These are phyloP conservation scores for Ilex asprella DNA, from an alignment of 257 asterid species.

Conservation along the genomic window DNA sequence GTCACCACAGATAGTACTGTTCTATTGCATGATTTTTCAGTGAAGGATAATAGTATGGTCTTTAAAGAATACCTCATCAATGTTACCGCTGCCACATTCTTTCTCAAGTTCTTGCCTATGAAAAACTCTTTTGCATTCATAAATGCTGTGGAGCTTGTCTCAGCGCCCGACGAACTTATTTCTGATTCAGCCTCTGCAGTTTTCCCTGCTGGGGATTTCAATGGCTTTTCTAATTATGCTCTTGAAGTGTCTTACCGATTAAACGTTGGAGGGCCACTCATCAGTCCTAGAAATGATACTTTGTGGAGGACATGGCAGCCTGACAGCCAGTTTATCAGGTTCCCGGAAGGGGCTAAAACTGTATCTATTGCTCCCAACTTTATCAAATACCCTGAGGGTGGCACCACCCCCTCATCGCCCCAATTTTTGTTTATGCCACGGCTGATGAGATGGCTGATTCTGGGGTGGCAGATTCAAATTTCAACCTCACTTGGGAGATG, in stretches of 20 bases:
- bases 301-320: slow-evolving; percentile 66
- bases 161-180: slow-evolving; percentile 66
- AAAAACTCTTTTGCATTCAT: slow-evolving; percentile 61
- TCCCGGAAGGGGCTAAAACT: slow-evolving; percentile 49
- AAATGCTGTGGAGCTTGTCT: slow-evolving; percentile 81
- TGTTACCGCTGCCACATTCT: slow-evolving; percentile 47
- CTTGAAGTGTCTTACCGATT: slow-evolving; percentile 57
- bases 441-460: slow-evolving; percentile 80
- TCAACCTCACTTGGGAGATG: slow-evolving; percentile 82
- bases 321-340: slow-evolving; percentile 35
- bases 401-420: slow-evolving; percentile 76
- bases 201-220: slow-evolving; percentile 43
- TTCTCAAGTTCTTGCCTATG: slow-evolving; percentile 72
- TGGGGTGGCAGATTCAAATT: slow-evolving; percentile 46
- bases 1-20: slow-evolving; percentile 54
- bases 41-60: slow-evolving; percentile 30
- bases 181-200: slow-evolving; percentile 49
- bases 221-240: slow-evolving; percentile 35
- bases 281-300: slow-evolving; percentile 74
- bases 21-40: slow-evolving; percentile 70
- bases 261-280: slow-evolving; percentile 66
- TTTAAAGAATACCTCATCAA: slow-evolving; percentile 77
- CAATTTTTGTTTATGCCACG: slow-evolving; percentile 54
- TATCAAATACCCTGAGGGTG: slow-evolving; percentile 48
- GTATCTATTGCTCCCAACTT: slow-evolving; percentile 44